Base-by-base conservation (phyloP, 1,139 yeast species). In the Diutina siamensis region DNA sequence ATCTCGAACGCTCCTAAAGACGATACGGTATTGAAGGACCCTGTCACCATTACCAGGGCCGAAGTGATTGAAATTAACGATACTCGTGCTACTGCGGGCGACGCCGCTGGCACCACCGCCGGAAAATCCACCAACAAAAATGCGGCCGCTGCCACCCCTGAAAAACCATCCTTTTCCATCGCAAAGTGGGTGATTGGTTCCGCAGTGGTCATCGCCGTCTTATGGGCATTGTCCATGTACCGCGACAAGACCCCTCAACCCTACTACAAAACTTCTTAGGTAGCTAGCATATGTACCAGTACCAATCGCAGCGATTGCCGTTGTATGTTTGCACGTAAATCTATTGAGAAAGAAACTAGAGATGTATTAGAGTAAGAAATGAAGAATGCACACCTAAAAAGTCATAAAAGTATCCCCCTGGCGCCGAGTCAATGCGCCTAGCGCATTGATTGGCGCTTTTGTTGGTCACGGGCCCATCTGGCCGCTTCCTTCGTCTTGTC, bases 401-500 rank as follows among this genome's bases (percentile, higher is more conserved):
- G 10, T 25, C 28, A 25, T 25, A 25, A 25, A 25, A 25, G 28
- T 25, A 5, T 10, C 28, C 28, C 10, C 28, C 28, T 10, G n/a
- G n/a, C 28, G 28, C 5, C 10, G 28, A 25, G 10, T 25, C n/a
- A 25, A 25, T 10, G 9, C 28, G 9, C 10, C 28, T 25, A 31
- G 13, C 34, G 15, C 34, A 31, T 31, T 4, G 65, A 50, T 57
- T 78, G 83, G 50, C 72, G 66, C 65, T 78, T 80, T 60, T 80
- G 88, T 64, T 81, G 95, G 56, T 85, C 95, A 55, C 94, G 78
- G 12, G 97, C 97, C 97, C 97, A 92, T 65, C 89, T 78, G 15
- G 97, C 97, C 25, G 95, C 86, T 57, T 84, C 94, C 59, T 77
- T 79, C 10, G 97, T 87, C 48, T 74, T 68, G 51, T 74, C 75